Evolutionary conservation across 805 yeast genomes (phyloP).

Genomic region (Candida pini): DNA sequence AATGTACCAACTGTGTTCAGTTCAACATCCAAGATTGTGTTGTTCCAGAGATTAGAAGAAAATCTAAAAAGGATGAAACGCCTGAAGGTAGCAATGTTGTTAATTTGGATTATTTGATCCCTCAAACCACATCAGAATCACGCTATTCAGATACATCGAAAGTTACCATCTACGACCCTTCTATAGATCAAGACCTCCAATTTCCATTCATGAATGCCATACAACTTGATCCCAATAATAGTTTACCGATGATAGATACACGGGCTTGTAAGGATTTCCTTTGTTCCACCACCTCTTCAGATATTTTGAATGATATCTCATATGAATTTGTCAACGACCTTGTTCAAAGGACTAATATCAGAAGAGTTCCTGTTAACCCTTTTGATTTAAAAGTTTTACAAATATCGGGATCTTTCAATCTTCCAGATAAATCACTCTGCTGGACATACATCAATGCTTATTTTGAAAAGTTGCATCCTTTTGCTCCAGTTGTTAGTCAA

Average conservation of each 20-base stretch:
- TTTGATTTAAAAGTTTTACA: constrained; percentile 44
- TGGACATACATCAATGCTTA: constrained; percentile 55
- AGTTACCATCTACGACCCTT: background rate
- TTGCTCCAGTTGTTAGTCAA: constrained; percentile 3
- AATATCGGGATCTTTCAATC: constrained; percentile 61
- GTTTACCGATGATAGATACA: background rate
- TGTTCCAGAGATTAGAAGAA: constrained; percentile 2
- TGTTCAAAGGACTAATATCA: background rate
- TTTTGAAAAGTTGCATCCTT: constrained; percentile 38
- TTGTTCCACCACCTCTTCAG: constrained; percentile 3
- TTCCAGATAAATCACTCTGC: constrained; percentile 60
- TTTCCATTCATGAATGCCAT: constrained; percentile 5
- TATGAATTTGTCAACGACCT: background rate
- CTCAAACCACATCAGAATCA: background rate
- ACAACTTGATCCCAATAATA: constrained; percentile 1
- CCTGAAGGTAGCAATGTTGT: too few species aligned
- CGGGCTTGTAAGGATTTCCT: constrained; percentile 1
- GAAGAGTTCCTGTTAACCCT: background rate
- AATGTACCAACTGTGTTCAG: constrained; percentile 8
- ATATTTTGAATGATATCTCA: constrained; percentile 1
- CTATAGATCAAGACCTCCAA: constrained; percentile 1
- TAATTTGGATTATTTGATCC: too few species aligned
- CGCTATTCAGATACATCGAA: background rate
- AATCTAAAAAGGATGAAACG: background rate
- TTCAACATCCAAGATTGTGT: constrained; percentile 7